A percentile compares a stretch with the other conserved stretches of the same genome.
These are phyloP conservation scores for Tulasnella sp. DNA, from an alignment of 768 basidiomycete species.

Conservation along the genomic window DNA sequence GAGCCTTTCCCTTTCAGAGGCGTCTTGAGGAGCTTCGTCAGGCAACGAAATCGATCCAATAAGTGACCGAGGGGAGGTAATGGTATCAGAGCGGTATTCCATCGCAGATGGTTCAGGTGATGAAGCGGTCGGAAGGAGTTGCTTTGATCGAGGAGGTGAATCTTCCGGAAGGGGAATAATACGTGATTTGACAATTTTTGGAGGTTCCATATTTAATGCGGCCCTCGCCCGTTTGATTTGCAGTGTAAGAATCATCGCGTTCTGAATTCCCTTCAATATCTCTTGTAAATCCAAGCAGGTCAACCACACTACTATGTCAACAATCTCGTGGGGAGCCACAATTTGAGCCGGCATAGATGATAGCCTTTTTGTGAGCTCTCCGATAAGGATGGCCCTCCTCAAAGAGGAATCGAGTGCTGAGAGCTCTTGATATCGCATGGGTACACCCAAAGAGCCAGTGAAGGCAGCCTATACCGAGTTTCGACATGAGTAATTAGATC, in stretches of 20 bases:
- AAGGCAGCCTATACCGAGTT: constrained; percentile 72
- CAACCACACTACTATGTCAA: constrained; percentile 57
- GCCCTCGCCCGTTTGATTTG: constrained; percentile 36
- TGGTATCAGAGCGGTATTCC: constrained; percentile 63
- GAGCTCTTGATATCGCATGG: constrained; percentile 80
- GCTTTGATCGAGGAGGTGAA: constrained; percentile 37
- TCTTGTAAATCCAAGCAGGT: constrained; percentile 59
- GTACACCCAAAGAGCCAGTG: constrained; percentile 61
- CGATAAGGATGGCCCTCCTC: constrained; percentile 71
- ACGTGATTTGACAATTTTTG: too few relatives aligned
- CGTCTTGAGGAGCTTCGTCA: constrained; percentile 20
- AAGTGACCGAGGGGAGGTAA: constrained; percentile 68
- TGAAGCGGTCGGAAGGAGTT: constrained; percentile 73
- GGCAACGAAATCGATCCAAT: constrained; percentile 48
- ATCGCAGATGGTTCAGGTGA: constrained; percentile 72
- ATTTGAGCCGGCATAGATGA: constrained; percentile 39
- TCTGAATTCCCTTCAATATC: constrained; percentile 63
- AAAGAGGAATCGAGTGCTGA: constrained; percentile 73
- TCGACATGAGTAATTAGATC: too few relatives aligned
- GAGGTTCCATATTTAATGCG: constrained; percentile 28
- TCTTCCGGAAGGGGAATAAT: too few relatives aligned
- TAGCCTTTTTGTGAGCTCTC: constrained; percentile 66
- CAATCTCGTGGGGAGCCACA: constrained; percentile 42
- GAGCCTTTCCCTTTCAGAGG: constrained; percentile 71
- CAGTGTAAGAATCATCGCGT: constrained; percentile 48